Base-by-base conservation (phyloP, 306 rosid species). In the Begonia loranthoides region DNA sequence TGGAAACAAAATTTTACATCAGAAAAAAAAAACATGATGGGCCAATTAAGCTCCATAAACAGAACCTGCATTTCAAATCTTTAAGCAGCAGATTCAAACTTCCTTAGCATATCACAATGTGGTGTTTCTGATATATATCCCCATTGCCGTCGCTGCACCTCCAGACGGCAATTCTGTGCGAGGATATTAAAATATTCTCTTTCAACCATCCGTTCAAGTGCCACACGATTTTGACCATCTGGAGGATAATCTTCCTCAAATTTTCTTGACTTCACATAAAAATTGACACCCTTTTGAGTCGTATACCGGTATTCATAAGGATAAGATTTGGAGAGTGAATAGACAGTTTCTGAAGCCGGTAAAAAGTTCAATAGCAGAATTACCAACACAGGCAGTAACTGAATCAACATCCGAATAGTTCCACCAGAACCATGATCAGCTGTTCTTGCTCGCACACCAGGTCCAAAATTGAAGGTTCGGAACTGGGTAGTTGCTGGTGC, bases 91-190 rank as follows among this genome's bases (percentile, higher is more conserved):
- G 55, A 8, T 33, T 79, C 71, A 56, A 75, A 89, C 78, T 58
- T 62, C 67, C 69, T 56, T 58, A 89, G 68, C 93, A 75, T 77
- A 54, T 84, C 95, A 45, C 97, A 89, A 58, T 89, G 89, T 0
- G 97, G 97, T 0, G 84, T 89, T 64, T 89, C 97, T 16, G 73
- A 76, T 40, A 84, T 68, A 66, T 70, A 84, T 46, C 97, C 93
- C 97, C 95, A 89, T 52, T 84, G 95, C 36, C 82, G 87, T 13
- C 97, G 84, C 69, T 84, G 95, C 59, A 85, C 15, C 79, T 89
- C 95, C 7, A 77, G 75, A 59, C 81, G 75, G 58, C 95, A 85
- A 55, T 85, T 85, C 83, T 85, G 85, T 1, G 74, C 57, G 46
- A 89, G 94, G 72, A 82, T 59, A 58, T 58, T 62, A 53, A 76